Base-by-base conservation (phyloP, 495 filamentous ascomycete species). In the Neurospora sp. region DNA sequence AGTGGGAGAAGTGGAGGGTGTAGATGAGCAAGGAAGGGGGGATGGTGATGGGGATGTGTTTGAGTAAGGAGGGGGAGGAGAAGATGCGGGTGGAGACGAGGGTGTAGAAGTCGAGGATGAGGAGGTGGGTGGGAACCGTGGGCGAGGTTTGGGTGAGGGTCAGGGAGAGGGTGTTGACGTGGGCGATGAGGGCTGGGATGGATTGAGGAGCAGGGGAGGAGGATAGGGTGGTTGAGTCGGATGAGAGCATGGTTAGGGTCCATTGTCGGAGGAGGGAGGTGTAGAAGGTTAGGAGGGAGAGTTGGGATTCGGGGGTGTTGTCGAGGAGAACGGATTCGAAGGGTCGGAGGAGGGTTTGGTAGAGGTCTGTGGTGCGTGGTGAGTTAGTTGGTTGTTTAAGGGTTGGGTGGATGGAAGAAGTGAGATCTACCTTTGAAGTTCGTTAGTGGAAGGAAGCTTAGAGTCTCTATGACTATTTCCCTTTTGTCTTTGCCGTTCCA, bases 81-180 rank as follows among this genome's bases (percentile, higher is more conserved):
- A 91, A 86, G 14, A 91, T 77, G 53, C 53, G 53, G 38, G 81
- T 78, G 9, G 87, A 84, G 2, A 87, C 80, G 42, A 83, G 79
- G 74, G 91, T 89, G 82, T 94, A 93, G 79, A 94, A 93, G 59
- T 87, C 85, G 16, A 95, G 83, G 41, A 94, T 86, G n/a, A 77
- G 76, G 3, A 87, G 86, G 75, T 81, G 76, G 1, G 85, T 83
- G 71, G 76, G 74, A 41, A 76, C 69, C 39, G 77, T 73, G 70
- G 81, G 74, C 74, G 82, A 78, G 77, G 82, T 83, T 84, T 90
- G 81, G 18, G 91, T 78, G 6, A 91, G 82, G 10, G 91, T 89
- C 0, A 91, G 84, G 37, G 87, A 83, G 39, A 96, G 84, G 18
- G 85, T 81, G 73, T 91, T 89, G 73, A 89, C 87, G 71, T 92